Conservation (phyloP, 257 asterid species). For the Nicotiana attenuata region DNA sequence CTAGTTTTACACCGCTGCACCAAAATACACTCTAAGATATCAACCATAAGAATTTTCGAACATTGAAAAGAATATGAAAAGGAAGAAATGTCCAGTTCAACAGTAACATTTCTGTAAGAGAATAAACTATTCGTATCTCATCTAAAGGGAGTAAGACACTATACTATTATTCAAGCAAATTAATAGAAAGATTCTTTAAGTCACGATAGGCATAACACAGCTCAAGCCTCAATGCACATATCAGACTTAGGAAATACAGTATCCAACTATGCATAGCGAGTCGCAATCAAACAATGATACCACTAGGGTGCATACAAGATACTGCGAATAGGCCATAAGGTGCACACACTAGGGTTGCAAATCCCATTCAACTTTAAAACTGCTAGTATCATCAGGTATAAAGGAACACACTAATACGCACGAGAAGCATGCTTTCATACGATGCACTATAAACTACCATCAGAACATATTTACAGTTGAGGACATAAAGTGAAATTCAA, state of each 20-base stretch:
- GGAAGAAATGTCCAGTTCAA: background rate
- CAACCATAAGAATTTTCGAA: background rate
- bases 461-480: background rate
- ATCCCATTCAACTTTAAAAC: background rate
- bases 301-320: background rate
- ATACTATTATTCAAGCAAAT: background rate
- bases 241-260: background rate
- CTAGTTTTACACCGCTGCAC: conserved; percentile 78
- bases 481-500: background rate
- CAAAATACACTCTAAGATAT: background rate
- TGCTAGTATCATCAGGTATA: background rate
- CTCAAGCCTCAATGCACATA: background rate
- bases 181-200: background rate
- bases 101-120: background rate
- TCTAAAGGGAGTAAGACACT: background rate
- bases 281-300: background rate
- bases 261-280: background rate
- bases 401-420: background rate
- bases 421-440: background rate
- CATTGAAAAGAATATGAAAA: background rate
- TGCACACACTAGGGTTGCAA: background rate
- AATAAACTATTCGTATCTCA: background rate
- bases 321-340: background rate
- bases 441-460: background rate
- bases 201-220: background rate